phyloP scores from a whole-genome alignment of 345 rosid genomes.

The Arabidopsis suecica region DNA sequence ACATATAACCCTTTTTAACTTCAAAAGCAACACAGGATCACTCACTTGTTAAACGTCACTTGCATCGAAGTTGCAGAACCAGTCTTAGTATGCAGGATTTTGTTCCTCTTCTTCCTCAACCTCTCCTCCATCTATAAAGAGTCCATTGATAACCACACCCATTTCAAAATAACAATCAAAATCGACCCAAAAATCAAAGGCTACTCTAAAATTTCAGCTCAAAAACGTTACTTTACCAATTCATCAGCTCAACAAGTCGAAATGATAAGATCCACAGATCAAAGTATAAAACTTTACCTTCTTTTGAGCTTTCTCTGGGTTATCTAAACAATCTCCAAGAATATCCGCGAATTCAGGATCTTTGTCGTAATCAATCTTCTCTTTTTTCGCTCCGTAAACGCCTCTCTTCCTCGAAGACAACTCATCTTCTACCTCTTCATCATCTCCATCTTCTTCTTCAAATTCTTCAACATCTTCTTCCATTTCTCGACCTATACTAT shows the following conservation, averaged over 20 bases:
- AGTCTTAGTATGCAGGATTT: constrained; percentile 77
- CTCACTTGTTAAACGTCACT: constrained; percentile 86
- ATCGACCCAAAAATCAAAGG: neutral
- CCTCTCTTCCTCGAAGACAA: constrained; percentile 38
- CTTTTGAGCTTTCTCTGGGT: constrained; percentile 75
- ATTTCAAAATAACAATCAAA: neutral
- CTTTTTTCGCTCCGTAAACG: constrained; percentile 52
- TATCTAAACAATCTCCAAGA: constrained; percentile 70
- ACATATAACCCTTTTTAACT: neutral
- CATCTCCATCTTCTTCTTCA: constrained; percentile 29
- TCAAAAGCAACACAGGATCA: neutral
- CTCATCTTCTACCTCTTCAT: constrained; percentile 39
- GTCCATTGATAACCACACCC: neutral
- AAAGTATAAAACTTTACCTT: constrained; percentile 49
- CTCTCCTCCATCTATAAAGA: constrained; percentile 80
- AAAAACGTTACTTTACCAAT: neutral
- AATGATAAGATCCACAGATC: neutral
- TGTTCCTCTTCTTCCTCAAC: constrained; percentile 80
- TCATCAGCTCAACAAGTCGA: neutral
- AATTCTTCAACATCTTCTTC: constrained; percentile 37
- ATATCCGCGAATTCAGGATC: constrained; percentile 93
- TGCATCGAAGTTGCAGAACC: constrained; percentile 79
- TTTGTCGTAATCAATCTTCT: constrained; percentile 66
- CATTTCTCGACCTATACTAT: constrained; percentile 37
- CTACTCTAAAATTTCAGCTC: neutral